Conservation (phyloP, 192 early-diverging fungal genomes). For the Lobosporangium transversale region DNA sequence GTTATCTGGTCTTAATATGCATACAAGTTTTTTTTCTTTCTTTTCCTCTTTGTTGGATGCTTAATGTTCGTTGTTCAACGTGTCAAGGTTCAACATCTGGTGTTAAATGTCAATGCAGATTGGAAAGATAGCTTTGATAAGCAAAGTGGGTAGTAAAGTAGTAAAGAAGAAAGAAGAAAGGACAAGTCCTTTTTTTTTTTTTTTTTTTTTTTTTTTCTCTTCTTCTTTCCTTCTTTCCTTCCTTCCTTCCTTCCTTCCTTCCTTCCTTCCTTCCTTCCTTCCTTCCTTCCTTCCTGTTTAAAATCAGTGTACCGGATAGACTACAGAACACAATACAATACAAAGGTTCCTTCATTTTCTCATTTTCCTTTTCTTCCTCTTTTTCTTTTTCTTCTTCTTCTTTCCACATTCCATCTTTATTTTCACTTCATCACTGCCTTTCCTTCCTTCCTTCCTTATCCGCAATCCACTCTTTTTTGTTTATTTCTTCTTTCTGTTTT, state of each 20-base stretch:
- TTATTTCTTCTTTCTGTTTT: not conserved
- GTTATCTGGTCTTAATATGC: too few species aligned
- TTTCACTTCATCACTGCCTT: not conserved
- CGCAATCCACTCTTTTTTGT: not conserved
- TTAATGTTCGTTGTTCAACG: too few species aligned
- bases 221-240: constrained; percentile 6
- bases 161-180: too few species aligned
- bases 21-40: too few species aligned
- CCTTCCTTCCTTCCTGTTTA: not conserved
- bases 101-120: too few species aligned
- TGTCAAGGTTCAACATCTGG: too few species aligned
- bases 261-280: not conserved
- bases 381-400: constrained; percentile 4
- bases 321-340: too few species aligned
- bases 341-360: constrained; percentile 5
- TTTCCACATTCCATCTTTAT: constrained; percentile 1
- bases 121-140: too few species aligned
- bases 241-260: constrained; percentile 1
- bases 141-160: too few species aligned
- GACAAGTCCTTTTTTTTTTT: constrained; percentile 1
- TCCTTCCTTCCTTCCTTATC: not conserved
- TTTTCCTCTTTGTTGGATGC: too few species aligned
- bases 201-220: not conserved
- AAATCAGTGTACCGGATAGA: too few species aligned
- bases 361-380: not conserved